Percentiles rank a stretch among this genome's conserved stretches.
These are phyloP conservation scores for Mesostigma viride DNA, from an alignment of 139 green algal species.

Conservation along the genomic window DNA sequence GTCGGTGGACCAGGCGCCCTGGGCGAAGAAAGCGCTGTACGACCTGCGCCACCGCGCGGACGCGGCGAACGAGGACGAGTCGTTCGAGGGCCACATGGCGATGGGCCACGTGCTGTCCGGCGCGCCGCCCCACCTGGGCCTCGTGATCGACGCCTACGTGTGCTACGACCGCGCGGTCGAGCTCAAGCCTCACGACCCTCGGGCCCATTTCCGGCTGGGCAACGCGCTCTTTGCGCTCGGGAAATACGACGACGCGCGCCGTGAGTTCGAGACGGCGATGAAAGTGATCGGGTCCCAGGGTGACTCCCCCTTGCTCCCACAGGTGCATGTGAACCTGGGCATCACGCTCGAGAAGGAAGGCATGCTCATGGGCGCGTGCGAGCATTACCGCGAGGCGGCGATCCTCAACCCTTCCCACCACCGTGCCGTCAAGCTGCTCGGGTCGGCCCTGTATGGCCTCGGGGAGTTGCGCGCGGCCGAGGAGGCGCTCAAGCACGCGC, in stretches of 20 bases:
- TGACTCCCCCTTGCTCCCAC: slow-evolving; percentile 22
- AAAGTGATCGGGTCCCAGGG: not conserved
- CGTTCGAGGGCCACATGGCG: slow-evolving; percentile 53
- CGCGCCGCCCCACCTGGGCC: too few species aligned
- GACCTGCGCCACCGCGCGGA: too few species aligned
- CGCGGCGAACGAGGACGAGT: too few species aligned
- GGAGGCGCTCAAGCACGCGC: slow-evolving; percentile 40
- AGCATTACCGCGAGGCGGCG: slow-evolving; percentile 48
- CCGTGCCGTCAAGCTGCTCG: slow-evolving; percentile 54
- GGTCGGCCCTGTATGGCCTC: slow-evolving; percentile 43
- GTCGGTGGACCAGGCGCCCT: too few species aligned
- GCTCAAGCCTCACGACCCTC: slow-evolving; percentile 33
- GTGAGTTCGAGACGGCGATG: slow-evolving; percentile 22
- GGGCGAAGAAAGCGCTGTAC: too few species aligned
- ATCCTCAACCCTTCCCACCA: slow-evolving; percentile 40
- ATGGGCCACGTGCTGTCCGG: slow-evolving; percentile 41
- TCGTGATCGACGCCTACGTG: slow-evolving; percentile 26
- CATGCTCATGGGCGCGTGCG: slow-evolving; percentile 44
- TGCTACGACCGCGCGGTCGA: slow-evolving; percentile 38
- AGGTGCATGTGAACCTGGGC: slow-evolving; percentile 60
- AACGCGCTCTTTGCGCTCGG: slow-evolving; percentile 47
- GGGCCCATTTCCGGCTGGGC: slow-evolving; percentile 48
- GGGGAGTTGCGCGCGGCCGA: slow-evolving; percentile 44
- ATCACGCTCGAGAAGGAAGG: slow-evolving; percentile 53
- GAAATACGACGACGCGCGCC: slow-evolving; percentile 30